Evolutionary conservation across 805 yeast species (phyloP), one percentile per base, ranked within the genome.

Genomic region (Kodamaea kaohsiungensis): DNA sequence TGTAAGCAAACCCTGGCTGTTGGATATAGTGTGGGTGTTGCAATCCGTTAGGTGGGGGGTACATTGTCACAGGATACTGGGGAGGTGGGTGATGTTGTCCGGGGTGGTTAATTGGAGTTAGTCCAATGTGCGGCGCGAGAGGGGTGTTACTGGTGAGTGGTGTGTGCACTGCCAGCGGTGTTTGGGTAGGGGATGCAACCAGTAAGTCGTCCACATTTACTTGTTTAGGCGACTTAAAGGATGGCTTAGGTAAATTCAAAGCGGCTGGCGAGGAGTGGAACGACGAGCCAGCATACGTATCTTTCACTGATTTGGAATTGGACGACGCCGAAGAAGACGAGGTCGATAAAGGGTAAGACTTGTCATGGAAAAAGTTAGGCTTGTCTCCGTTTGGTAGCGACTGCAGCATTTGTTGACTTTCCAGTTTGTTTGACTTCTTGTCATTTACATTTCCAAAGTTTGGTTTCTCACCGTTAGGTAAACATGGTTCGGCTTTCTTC

Each of bases 211-310:
- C 51, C 38, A 22, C 51, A 10, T 39, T 48, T n/a, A 51, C 45
- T 40, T 52, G 51, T 46, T 60, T 64, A 1, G 71, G 67, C 10
- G 70, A 65, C 47, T 70, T 73, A 60, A 81, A 81, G 6, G 83
- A 74, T 8, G 86, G 86, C 59, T 80, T 81, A 15, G 86, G 86
- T 56, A 81, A 74, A 13, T 81, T 77, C 54, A 80, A 67, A 3
- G 85, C 84, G 35, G 81, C 80, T 1, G 86, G 86, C 19, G 83
- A 80, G 33, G 82, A 77, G 62, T 79, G 83, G 62, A 81, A 81
- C 38, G 85, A 78, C 38, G 84, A 77, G 30, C 86, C 86, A 51
- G 86, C 86, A 64, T 80, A 81, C 50, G 75, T 70, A 27, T 72
- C 72, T 51, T 66, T 46, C 49, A 57, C 54, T 27, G 52, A 55